Evolutionary conservation across 768 basidiomycete genomes (phyloP), one percentile per base, ranked within the genome.

Genomic region (Amyloporia xantha): DNA sequence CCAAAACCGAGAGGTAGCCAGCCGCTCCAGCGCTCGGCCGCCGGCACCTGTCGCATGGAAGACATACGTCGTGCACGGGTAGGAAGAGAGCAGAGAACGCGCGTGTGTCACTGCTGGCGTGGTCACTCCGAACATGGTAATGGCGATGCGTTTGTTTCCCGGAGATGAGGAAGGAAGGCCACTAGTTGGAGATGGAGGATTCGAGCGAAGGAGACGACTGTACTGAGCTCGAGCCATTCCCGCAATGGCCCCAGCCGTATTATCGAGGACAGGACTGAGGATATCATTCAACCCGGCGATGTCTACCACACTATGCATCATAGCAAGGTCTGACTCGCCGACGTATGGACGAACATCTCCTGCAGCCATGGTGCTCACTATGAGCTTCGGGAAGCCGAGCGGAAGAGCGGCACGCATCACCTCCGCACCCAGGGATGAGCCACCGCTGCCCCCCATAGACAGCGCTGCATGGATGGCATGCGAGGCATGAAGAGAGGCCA

Each of bases 41-140:
- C 56, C 56, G 2, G 56, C 53, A 11, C 56, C 56, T 11, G 50
- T 52, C 27, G 53, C 50, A 28, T 57, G 56, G 53, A 57, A 57
- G 45, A 54, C 49, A 44, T 57, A 57, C 10, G 56, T 48, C 33
- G 56, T 52, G 50, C 56, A 57, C 7, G 30, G 44, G 45, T 57
- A 54, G 19, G 20, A 27, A 6, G 48, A 37, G 26, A 57, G 56
- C 19, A 57, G 44, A 28, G 13, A 30, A 20, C 56, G 56, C 26
- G 53, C 56, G n/a, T 46, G 37, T 17, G 53, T 50, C 20, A 57
- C 56, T n/a, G 56, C 56, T 11, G 56, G 56, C 13, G 56, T 57
- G 6, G 56, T 57, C 35, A 57, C 56, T 4, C 56, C 56, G 24
- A 57, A 57, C 53, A 57, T 57, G 23, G 56, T 57, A 48, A 57